These are phyloP conservation scores for Ceratocystis smalleyi DNA, from an alignment of 2,329 filamentous ascomycete genomes.

Conservation along the genomic window DNA sequence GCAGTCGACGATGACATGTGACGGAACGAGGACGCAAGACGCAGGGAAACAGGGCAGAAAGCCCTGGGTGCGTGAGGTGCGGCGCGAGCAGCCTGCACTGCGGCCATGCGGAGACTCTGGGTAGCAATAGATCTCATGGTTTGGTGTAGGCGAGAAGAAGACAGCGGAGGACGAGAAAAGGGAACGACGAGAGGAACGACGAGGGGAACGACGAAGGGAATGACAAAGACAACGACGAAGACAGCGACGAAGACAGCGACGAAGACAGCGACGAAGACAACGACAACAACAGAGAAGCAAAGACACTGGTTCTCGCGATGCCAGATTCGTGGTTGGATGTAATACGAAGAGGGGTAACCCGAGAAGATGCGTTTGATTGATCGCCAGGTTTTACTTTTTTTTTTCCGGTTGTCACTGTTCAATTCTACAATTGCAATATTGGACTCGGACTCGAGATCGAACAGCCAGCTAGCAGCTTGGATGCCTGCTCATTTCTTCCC, in stretches of 20 bases:
- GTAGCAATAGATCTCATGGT: not conserved
- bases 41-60: not conserved
- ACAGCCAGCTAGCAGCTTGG: not conserved
- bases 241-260: not conserved
- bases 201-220: no score
- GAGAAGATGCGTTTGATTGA: not conserved
- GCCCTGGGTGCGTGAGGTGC: not conserved
- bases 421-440: not conserved
- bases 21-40: not conserved
- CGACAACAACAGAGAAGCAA: not conserved
- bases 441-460: not conserved
- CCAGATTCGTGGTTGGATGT: not conserved
- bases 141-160: not conserved
- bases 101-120: not conserved
- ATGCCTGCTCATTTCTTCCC: not conserved
- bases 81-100: not conserved
- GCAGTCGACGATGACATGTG: conserved; percentile 1
- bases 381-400: not conserved
- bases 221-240: not conserved
- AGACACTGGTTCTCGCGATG: not conserved
- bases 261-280: not conserved
- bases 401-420: not conserved
- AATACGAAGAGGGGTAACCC: not conserved
- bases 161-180: not conserved
- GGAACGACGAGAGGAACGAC: not conserved